Evolutionary conservation across 257 asterid genomes (phyloP).

Genomic region (Nicotiana attenuata): DNA sequence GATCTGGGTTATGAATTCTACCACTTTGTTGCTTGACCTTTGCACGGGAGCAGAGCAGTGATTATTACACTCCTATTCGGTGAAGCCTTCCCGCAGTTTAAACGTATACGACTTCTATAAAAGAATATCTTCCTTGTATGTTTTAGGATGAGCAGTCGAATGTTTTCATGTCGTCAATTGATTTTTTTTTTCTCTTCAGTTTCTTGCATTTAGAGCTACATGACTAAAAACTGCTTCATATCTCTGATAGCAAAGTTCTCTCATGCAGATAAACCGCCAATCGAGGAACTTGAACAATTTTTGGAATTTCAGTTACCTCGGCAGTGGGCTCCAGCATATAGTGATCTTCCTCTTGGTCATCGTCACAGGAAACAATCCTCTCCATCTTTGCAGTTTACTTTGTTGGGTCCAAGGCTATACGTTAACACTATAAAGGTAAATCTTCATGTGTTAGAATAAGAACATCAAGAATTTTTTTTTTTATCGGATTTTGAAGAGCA

Average conservation of each 20-base stretch:
- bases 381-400: constrained; percentile 75
- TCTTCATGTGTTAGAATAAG: not conserved
- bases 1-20: not conserved
- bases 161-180: not conserved
- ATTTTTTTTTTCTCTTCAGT: not conserved
- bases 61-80: not conserved
- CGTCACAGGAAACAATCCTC: constrained; percentile 60
- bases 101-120: not conserved
- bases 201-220: not conserved
- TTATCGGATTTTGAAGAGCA: not conserved
- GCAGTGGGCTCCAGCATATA: constrained; percentile 92
- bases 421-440: constrained; percentile 83
- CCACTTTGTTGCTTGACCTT: not conserved
- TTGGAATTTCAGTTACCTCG: constrained; percentile 86
- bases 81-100: not conserved
- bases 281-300: constrained; percentile 84
- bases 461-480: not conserved
- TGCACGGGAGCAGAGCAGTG: not conserved
- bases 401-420: constrained; percentile 87
- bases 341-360: constrained; percentile 85
- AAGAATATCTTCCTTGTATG: not conserved
- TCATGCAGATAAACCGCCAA: constrained; percentile 80
- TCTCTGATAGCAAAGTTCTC: constrained; percentile 14
- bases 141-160: not conserved
- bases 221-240: not conserved